Percentiles rank a stretch among this genome's conserved stretches.
Conservation (phyloP, 345 rosid genomes). For the Cochlearia excelsa region DNA sequence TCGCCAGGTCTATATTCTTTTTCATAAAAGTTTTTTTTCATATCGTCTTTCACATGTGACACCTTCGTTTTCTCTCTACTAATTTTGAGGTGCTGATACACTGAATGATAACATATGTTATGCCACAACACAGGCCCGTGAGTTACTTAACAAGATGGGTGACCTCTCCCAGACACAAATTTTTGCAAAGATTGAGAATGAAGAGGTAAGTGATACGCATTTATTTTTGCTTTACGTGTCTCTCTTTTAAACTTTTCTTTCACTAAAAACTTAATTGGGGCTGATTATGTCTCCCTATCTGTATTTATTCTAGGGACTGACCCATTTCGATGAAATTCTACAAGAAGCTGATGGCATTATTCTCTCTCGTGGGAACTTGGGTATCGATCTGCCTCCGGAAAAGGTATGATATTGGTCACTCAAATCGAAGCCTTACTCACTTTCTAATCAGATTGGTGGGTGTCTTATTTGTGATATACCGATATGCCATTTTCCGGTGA, state of each 20-base stretch:
- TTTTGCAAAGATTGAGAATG: constrained; percentile 88
- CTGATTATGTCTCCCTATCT: constrained; percentile 15
- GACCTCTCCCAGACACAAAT: constrained; percentile 84
- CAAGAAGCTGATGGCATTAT: too few species aligned
- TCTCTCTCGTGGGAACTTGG: constrained; percentile 45
- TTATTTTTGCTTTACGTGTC: constrained; percentile 12
- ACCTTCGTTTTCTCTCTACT: not conserved
- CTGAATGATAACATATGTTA: not conserved
- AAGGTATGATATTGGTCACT: constrained; percentile 46
- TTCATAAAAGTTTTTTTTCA: constrained; percentile 4
- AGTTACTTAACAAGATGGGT: constrained; percentile 60
- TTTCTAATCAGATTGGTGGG: constrained; percentile 14
- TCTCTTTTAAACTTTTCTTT: not conserved
- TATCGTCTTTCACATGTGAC: not conserved
- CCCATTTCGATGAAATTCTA: constrained; percentile 34
- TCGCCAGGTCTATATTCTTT: too few species aligned
- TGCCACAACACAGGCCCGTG: constrained; percentile 59
- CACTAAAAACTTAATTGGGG: not conserved
- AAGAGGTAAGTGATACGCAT: constrained; percentile 50
- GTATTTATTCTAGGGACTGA: constrained; percentile 54
- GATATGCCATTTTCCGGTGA: constrained; percentile 16
- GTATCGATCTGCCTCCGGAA: constrained; percentile 95
- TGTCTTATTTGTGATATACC: constrained; percentile 8
- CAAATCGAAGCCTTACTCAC: not conserved
- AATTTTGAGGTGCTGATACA: not conserved